Conservation (phyloP, 805 yeast genomes). For the Starmerella bombi region DNA sequence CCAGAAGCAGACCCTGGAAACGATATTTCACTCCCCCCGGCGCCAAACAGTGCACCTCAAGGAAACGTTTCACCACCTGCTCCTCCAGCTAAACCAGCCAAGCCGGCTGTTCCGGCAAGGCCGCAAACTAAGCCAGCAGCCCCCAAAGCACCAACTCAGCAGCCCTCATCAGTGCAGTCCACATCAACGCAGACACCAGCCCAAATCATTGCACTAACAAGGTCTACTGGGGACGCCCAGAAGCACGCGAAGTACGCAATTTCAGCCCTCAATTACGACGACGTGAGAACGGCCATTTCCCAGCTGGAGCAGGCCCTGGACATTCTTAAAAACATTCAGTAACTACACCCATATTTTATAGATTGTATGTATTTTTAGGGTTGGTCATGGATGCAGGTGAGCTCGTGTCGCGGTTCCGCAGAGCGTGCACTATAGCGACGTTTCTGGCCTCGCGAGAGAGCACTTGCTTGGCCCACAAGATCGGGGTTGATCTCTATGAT, state of each 20-base stretch:
- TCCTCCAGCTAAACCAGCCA: conserved; percentile 1
- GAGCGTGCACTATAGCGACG: conserved; percentile 15
- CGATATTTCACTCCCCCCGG: conserved; percentile 1
- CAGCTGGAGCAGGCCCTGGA: conserved; percentile 42
- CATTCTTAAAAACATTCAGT: conserved; percentile 14
- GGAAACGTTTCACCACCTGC: neutral
- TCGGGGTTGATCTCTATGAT: conserved; percentile 35
- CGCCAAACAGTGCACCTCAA: conserved; percentile 7
- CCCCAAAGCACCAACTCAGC: conserved; percentile 3
- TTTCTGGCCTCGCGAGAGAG: conserved; percentile 13
- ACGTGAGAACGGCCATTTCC: conserved; percentile 45
- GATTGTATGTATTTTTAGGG: neutral
- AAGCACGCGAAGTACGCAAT: conserved; percentile 61
- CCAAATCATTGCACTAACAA: conserved; percentile 28
- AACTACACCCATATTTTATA: neutral
- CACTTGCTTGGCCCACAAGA: conserved; percentile 21
- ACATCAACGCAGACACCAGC: conserved; percentile 21
- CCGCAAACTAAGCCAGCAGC: conserved; percentile 3
- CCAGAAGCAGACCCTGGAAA: conserved; percentile 16
- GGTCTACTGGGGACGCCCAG: conserved; percentile 34
- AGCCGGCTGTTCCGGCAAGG: neutral
- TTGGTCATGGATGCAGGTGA: neutral
- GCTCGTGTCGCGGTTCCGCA: conserved; percentile 6
- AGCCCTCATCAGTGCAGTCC: conserved; percentile 2
- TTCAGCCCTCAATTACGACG: conserved; percentile 61